Evolutionary conservation across 2,329 filamentous ascomycete species (phyloP).

Genomic region (Laburnicola sp.): DNA sequence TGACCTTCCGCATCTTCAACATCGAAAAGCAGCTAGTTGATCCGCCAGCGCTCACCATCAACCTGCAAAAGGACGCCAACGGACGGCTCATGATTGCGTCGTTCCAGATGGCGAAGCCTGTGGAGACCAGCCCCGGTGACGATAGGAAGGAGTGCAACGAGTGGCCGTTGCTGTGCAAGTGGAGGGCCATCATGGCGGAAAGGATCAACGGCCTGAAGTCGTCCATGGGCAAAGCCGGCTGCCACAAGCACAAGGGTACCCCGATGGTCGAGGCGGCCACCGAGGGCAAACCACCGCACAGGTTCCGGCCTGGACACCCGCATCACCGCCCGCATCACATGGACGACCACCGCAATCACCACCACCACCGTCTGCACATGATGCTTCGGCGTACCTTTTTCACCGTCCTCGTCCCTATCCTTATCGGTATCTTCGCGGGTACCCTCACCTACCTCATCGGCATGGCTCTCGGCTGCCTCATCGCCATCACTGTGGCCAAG

Average conservation of each 20-base stretch:
- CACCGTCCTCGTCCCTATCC: constrained; percentile 67
- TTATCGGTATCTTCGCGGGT: constrained; percentile 70
- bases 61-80: constrained; percentile 42
- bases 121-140: constrained; percentile 22
- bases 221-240: constrained; percentile 35
- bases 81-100: constrained; percentile 46
- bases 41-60: constrained; percentile 41
- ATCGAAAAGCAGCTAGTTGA: constrained; percentile 38
- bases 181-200: constrained; percentile 44
- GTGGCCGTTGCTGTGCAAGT: constrained; percentile 48
- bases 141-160: constrained; percentile 40
- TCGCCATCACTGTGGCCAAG: constrained; percentile 62
- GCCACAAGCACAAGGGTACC: constrained; percentile 40
- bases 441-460: constrained; percentile 68
- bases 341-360: constrained; percentile 16
- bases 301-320: constrained; percentile 34
- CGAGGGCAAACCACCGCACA: constrained; percentile 41
- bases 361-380: constrained; percentile 31
- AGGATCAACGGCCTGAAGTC: constrained; percentile 41
- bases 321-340: constrained; percentile 30
- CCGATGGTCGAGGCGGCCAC: constrained; percentile 35
- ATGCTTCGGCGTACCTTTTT: constrained; percentile 57
- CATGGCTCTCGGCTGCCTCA: constrained; percentile 66
- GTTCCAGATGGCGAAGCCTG: constrained; percentile 31
- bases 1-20: constrained; percentile 42